These are phyloP conservation scores for Nannizziopsis barbatae DNA, from an alignment of 2,329 filamentous ascomycete genomes.

Conservation along the genomic window DNA sequence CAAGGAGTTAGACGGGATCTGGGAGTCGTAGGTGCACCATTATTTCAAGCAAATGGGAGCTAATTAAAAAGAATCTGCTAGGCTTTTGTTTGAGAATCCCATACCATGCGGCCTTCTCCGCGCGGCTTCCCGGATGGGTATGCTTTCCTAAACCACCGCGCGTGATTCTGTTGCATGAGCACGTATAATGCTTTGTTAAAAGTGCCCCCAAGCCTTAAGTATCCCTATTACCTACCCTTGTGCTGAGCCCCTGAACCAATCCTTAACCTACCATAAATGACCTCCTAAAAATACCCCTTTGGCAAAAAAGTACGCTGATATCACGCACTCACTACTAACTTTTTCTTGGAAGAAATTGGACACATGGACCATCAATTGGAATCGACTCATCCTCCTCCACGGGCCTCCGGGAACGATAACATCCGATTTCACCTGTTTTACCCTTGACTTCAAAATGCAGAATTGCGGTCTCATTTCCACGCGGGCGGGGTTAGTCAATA, in stretches of 20 bases:
- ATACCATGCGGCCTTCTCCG: conserved; percentile 34
- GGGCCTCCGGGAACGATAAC: conserved; percentile 69
- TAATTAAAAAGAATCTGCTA: conserved; percentile 9
- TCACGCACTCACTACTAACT: conserved; percentile 15
- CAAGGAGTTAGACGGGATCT: conserved; percentile 32
- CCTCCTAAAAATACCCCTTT: not conserved
- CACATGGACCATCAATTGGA: conserved; percentile 35
- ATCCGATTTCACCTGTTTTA: too few relatives aligned
- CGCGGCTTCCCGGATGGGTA: conserved; percentile 32
- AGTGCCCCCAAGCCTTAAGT: too few relatives aligned
- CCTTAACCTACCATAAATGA: not conserved
- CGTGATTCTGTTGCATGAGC: too few relatives aligned
- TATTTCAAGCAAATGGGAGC: not conserved
- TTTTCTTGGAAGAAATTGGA: conserved; percentile 28
- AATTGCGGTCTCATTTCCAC: too few relatives aligned
- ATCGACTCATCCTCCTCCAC: conserved; percentile 63
- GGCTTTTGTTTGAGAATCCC: conserved; percentile 35
- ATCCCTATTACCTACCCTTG: too few relatives aligned
- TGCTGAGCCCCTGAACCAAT: too few relatives aligned
- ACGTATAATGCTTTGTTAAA: too few relatives aligned
- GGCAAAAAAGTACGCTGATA: too few relatives aligned
- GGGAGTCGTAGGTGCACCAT: conserved; percentile 30
- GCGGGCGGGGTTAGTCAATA: too few relatives aligned
- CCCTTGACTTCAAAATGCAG: too few relatives aligned
- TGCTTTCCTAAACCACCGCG: conserved; percentile 3